Conservation (phyloP, 441 rosid species). For the Pelargonium fulgidum region DNA sequence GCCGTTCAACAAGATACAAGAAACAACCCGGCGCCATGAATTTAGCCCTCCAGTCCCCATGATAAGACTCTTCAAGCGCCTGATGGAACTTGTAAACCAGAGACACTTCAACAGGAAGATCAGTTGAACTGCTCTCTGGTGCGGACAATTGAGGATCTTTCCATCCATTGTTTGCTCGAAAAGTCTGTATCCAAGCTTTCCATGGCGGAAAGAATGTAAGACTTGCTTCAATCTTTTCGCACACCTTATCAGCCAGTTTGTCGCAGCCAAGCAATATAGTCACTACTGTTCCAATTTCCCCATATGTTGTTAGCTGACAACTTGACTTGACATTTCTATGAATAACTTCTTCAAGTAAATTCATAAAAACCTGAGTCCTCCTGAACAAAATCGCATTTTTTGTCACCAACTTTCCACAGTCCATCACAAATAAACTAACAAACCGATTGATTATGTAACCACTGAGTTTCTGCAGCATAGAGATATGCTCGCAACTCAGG, state of each 20-base stretch:
- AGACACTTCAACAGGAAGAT: background rate
- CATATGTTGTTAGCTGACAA: background rate
- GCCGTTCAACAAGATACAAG: constrained; percentile 4
- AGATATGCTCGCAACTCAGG: background rate
- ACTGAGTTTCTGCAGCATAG: background rate
- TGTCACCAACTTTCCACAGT: background rate
- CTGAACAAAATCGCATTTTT: constrained; percentile 8
- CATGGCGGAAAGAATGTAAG: background rate
- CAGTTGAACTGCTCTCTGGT: background rate
- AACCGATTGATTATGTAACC: background rate
- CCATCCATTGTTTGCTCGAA: background rate
- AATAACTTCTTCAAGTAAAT: constrained; percentile 1
- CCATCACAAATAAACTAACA: constrained; percentile 3
- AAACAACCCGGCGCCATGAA: constrained; percentile 2
- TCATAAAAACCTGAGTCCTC: background rate
- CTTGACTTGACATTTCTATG: background rate
- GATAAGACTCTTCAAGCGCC: background rate
- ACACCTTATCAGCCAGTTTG: background rate
- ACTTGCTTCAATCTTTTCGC: background rate
- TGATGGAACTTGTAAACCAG: background rate
- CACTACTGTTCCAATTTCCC: background rate
- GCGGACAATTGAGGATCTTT: background rate
- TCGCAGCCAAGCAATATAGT: background rate
- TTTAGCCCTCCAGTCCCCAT: background rate
- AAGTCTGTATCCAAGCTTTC: background rate